Conservation (phyloP, 495 filamentous ascomycete genomes). For the Wilcoxina mikolae region DNA sequence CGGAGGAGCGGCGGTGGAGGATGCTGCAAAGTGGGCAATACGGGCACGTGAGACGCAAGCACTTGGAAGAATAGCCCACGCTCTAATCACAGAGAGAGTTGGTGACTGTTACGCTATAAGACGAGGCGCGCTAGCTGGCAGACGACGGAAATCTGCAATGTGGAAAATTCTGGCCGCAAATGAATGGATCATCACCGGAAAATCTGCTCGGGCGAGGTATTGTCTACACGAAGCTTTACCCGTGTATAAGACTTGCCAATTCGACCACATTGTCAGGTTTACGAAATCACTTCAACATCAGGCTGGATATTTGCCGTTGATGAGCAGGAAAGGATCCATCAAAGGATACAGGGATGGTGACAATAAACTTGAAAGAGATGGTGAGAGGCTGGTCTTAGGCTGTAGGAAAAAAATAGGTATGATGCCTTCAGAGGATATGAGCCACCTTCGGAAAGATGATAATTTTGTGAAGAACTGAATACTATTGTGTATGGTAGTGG, state of each 20-base stretch:
- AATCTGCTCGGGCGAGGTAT: constrained; percentile 51
- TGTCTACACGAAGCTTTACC: constrained; percentile 55
- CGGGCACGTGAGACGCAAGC: constrained; percentile 63
- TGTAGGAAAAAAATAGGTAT: constrained; percentile 17
- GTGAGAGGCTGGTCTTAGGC: constrained; percentile 14
- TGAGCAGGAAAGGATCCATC: background rate
- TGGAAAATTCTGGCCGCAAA: constrained; percentile 79
- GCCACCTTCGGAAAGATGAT: constrained; percentile 10
- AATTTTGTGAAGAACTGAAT: constrained; percentile 26
- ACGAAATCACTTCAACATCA: constrained; percentile 32
- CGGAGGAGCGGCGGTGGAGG: constrained; percentile 65
- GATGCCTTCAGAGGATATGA: constrained; percentile 7
- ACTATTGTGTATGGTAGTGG: too few species aligned
- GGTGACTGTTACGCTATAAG: constrained; percentile 69
- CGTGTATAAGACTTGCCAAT: constrained; percentile 42
- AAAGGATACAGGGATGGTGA: background rate
- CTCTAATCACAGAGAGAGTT: constrained; percentile 68
- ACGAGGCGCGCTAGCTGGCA: constrained; percentile 48
- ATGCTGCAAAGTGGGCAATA: constrained; percentile 72
- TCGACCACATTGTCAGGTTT: constrained; percentile 33
- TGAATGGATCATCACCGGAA: constrained; percentile 59
- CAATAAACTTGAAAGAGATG: constrained; percentile 12
- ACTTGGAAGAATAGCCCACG: constrained; percentile 56
- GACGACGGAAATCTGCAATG: constrained; percentile 70
- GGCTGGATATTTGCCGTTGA: constrained; percentile 27